Percentiles rank a stretch among this genome's conserved stretches.
phyloP scores from a whole-genome alignment of 257 asterid genomes.

The Solanum corneliomulleri region DNA sequence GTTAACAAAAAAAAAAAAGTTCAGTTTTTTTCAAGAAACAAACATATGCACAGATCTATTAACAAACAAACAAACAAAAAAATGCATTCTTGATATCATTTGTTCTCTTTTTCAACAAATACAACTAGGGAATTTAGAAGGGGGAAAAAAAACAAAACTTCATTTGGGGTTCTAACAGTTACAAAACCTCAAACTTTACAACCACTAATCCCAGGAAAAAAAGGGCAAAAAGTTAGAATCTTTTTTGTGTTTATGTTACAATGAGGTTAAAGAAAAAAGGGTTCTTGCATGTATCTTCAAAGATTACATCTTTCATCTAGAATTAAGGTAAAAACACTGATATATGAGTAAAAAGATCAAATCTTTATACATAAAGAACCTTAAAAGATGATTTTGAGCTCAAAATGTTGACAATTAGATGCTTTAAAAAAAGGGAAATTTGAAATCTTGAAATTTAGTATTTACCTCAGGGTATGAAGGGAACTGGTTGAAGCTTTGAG shows the following conservation, averaged over 20 bases:
- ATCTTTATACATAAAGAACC: not conserved
- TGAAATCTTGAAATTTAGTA: not conserved
- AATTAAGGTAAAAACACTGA: not conserved
- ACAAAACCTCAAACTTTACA: not conserved
- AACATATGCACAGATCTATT: not conserved
- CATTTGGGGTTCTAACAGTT: not conserved
- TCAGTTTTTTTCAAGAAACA: not conserved
- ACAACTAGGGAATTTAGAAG: not conserved
- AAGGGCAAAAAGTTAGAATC: not conserved
- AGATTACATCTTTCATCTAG: not conserved
- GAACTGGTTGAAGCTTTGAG: constrained; percentile 36
- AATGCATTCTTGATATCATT: not conserved
- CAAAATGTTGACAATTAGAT: not conserved
- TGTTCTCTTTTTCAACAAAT: not conserved
- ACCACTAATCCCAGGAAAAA: not conserved
- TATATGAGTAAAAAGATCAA: not conserved
- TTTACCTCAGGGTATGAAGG: constrained; percentile 65
- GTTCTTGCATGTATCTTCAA: not conserved
- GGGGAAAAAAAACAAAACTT: not conserved
- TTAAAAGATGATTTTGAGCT: not conserved
- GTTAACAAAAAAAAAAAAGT: not conserved
- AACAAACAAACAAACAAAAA: not conserved
- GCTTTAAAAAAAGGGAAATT: not conserved
- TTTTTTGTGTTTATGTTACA: not conserved
- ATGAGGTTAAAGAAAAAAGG: not conserved